These are phyloP conservation scores for Escallonia rubra DNA, from an alignment of 129 eudicot species.

Conservation along the genomic window DNA sequence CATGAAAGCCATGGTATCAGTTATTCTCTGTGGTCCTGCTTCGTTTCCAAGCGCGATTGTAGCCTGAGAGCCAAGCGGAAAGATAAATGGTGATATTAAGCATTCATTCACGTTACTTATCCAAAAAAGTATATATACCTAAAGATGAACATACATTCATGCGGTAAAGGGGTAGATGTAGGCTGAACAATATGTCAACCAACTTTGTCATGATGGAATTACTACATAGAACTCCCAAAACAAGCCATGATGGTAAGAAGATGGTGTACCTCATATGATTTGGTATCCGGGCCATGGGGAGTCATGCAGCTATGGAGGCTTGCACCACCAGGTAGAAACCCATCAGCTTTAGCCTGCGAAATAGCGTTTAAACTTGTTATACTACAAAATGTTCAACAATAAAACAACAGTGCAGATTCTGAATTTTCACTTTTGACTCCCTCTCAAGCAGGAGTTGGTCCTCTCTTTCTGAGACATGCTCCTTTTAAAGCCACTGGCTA, in stretches of 20 bases:
- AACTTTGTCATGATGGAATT: not conserved
- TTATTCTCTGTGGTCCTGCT: slow-evolving; percentile 63
- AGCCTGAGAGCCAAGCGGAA: slow-evolving; percentile 36
- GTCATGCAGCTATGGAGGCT: slow-evolving; percentile 99
- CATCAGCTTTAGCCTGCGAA: slow-evolving; percentile 93
- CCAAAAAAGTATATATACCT: too few species aligned
- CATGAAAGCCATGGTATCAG: slow-evolving; percentile 92
- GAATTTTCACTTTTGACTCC: too few species aligned
- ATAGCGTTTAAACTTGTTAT: not conserved
- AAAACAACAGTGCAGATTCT: too few species aligned
- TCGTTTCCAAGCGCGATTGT: slow-evolving; percentile 68
- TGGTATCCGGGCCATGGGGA: slow-evolving; percentile 98
- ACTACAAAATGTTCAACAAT: too few species aligned
- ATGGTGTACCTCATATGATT: slow-evolving; percentile 74
- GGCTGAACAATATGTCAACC: not conserved
- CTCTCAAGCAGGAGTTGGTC: too few species aligned
- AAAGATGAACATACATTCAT: not conserved
- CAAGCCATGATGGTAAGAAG: not conserved
- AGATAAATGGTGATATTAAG: not conserved
- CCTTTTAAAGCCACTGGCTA: too few species aligned
- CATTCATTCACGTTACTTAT: too few species aligned
- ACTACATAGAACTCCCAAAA: not conserved
- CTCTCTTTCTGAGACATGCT: too few species aligned
- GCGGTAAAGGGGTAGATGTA: too few species aligned
- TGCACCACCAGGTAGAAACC: slow-evolving; percentile 97